A percentile compares a stretch with the other conserved stretches of the same genome.
Conservation (phyloP, 1,139 yeast species). For the Blastobotrys elegans region DNA sequence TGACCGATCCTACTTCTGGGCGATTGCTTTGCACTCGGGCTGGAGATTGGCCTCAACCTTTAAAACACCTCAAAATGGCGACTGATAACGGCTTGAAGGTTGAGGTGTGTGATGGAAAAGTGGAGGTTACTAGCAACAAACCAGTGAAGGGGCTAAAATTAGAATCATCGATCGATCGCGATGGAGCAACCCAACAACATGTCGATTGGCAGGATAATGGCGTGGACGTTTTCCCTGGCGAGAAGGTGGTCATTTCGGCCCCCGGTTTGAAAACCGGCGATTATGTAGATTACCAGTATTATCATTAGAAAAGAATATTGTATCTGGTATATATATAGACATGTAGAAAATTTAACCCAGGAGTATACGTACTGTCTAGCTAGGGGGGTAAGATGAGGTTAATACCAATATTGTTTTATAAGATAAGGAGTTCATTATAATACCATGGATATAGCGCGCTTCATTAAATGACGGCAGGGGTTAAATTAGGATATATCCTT, state of each 20-base stretch:
- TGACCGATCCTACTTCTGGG: conserved; percentile 14
- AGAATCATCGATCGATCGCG: conserved; percentile 13
- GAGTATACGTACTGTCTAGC: no score
- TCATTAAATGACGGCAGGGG: no score
- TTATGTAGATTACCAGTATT: conserved; percentile 4
- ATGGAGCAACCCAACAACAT: conserved; percentile 5
- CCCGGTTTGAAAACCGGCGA: conserved; percentile 4
- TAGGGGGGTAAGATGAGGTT: no score
- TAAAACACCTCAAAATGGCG: conserved; percentile 40
- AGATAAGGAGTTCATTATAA: no score
- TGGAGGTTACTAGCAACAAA: conserved; percentile 27
- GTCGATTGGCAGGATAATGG: conserved; percentile 40
- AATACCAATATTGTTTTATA: no score
- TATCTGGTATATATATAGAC: no score
- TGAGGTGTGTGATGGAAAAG: conserved; percentile 18
- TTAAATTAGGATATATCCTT: no score
- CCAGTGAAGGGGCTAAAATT: conserved; percentile 44
- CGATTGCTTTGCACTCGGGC: conserved; percentile 29
- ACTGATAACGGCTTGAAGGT: conserved; percentile 16
- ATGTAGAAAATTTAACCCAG: no score
- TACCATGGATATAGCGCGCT: no score
- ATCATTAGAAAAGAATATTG: no score
- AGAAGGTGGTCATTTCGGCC: conserved; percentile 22
- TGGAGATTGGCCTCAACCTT: conserved; percentile 52
- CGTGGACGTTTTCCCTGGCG: conserved; percentile 43